A percentile compares a stretch with the other conserved stretches of the same genome.
These are phyloP conservation scores for Trifolium repens DNA, from an alignment of 306 rosid genomes.

Conservation along the genomic window DNA sequence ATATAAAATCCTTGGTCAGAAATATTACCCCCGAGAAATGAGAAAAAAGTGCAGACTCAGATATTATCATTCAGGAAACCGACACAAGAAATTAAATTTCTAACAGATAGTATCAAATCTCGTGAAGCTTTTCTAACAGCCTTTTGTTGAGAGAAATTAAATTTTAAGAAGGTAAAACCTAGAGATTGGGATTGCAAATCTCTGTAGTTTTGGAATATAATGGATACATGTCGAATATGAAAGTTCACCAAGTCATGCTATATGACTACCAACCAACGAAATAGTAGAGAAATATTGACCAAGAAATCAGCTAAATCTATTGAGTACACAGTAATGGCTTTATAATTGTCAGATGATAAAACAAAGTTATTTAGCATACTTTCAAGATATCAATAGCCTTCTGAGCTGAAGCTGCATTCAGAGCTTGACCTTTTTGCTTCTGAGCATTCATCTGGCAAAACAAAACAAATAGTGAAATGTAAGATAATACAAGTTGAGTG, in stretches of 20 bases:
- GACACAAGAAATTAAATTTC: slow-evolving; percentile 2
- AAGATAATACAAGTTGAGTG: slow-evolving; percentile 12
- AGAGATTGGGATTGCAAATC: slow-evolving; percentile 1
- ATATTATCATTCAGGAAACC: neutral
- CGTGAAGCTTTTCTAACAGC: neutral
- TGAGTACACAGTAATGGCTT: too few species aligned
- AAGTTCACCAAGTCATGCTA: neutral
- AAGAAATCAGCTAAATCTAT: neutral
- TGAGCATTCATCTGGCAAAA: slow-evolving; percentile 81
- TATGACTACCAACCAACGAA: slow-evolving; percentile 5
- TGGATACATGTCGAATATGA: neutral
- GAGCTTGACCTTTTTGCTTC: slow-evolving; percentile 93
- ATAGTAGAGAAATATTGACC: neutral
- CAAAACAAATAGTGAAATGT: slow-evolving; percentile 29
- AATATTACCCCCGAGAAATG: slow-evolving; percentile 6
- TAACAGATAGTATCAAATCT: too few species aligned
- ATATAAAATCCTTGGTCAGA: slow-evolving; percentile 16
- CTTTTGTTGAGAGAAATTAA: neutral
- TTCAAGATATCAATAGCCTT: slow-evolving; percentile 88
- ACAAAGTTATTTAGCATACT: slow-evolving; percentile 51
- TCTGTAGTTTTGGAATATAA: neutral
- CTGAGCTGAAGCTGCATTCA: slow-evolving; percentile 85
- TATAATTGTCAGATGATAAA: slow-evolving; percentile 21
- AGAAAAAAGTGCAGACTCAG: neutral
- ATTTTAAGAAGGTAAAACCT: neutral